Evolutionary conservation across 2,329 filamentous ascomycete species (phyloP), one percentile per base, ranked within the genome.

Genomic region (Phialophora expanda): DNA sequence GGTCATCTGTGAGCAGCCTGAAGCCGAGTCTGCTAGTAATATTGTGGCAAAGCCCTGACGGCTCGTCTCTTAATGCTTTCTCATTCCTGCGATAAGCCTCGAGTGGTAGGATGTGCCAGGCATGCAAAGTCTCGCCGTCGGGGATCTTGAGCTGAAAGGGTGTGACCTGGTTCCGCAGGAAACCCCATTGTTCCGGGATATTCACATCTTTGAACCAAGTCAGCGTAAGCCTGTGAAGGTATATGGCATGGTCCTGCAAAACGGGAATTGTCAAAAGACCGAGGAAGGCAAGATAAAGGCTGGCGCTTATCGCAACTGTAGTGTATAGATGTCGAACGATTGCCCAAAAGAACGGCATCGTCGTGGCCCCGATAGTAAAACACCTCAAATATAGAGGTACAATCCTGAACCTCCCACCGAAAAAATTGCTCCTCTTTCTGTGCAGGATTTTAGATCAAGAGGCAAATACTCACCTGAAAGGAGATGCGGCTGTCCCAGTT

Each of bases 211-310:
- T 81, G 69, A 81, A 83, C 83, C 84, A 86, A 17, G 85, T 86
- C 73, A 85, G 78, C 5, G 80, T 81, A 6, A 86, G 75, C 2
- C 77, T 76, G 70, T 88, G 81, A 1, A 88, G 78, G 70, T 87
- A 87, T 26, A 87, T 83, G 30, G 82, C 82, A 69, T 88, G 84
- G 20, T 79, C 78, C 74, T 88, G 85, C 38, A 87, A 76, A 22
- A 72, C 77, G 9, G 81, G 59, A 0, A 72, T 77, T 0, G 80
- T 81, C 50, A 85, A 78, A 2, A 84, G 76, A 1, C 77, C 77
- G 1, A 85, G 74, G 41, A 85, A 78, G 12, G 71, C 73, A n/a
- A 78, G 73, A 66, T 84, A 85, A 22, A 81, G 56, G 4, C 73
- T 76, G 24, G 75, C 69, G 26, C 60, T 7, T 22, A 60, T 50